A percentile compares a stretch with the other conserved stretches of the same genome.
phyloP scores from a whole-genome alignment of 225 moss, liverwort and hornwort species.

The Lunularia cruciata region DNA sequence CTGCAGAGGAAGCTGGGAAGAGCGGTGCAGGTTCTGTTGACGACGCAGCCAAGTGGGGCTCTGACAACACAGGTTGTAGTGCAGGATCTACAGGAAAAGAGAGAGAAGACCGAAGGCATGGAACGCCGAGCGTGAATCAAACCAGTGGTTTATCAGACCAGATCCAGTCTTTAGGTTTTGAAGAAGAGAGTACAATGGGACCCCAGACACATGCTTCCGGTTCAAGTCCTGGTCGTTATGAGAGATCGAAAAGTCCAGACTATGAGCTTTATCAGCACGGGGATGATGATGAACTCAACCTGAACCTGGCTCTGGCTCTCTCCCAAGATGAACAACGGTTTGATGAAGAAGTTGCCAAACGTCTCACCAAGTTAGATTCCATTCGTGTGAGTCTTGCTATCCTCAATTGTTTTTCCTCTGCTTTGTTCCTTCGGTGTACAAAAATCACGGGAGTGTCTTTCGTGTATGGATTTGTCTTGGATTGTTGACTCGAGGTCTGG shows the following conservation, averaged over 20 bases:
- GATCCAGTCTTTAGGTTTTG: conserved; percentile 4
- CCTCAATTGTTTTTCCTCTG: neutral
- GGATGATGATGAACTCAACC: conserved; percentile 72
- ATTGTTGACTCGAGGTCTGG: too few species aligned
- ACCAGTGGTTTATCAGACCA: neutral
- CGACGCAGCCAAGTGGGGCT: conserved; percentile 5
- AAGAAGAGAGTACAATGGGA: conserved; percentile 24
- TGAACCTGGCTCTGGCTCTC: conserved; percentile 66
- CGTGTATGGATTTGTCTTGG: neutral
- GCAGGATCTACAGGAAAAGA: conserved; percentile 15
- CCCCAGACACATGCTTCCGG: conserved; percentile 19
- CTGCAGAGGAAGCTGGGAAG: conserved; percentile 29
- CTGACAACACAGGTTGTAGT: conserved; percentile 14
- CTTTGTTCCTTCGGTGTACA: neutral
- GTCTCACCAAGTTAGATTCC: conserved; percentile 86
- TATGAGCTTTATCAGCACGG: conserved; percentile 43
- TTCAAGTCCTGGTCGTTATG: conserved; percentile 19
- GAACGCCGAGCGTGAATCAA: conserved; percentile 17
- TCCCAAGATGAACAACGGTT: conserved; percentile 68
- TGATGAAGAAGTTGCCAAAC: conserved; percentile 90
- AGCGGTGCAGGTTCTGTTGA: conserved; percentile 12
- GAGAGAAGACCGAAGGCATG: conserved; percentile 18
- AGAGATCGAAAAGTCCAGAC: conserved; percentile 20
- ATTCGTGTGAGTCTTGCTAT: conserved; percentile 58
- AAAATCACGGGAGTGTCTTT: neutral